Base-by-base conservation (phyloP, 257 asterid species). In the Solanum sparsipilum region DNA sequence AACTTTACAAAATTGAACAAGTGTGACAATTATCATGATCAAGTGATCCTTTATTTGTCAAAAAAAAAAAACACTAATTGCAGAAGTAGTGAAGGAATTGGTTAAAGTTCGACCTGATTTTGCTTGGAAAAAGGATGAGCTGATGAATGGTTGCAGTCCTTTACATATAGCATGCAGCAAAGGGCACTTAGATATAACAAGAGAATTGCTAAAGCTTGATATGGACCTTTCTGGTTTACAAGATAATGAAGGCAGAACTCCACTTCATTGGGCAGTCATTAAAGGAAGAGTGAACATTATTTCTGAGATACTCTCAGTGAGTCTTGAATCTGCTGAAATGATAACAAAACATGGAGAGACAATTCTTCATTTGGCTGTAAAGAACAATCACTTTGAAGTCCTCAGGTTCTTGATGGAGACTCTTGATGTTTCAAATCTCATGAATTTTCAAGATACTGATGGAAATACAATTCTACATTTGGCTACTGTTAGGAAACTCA, bases 361-460 rank as follows among this genome's bases (percentile, higher is more conserved):
- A 2, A 83, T 91, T 71, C 92, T 93, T 18, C 95, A 93, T 70
- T 87, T 93, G 70, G 95, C 94, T 6, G 94, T 93, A 7, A 93
- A 88, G 89, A 89, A 90, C 84, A 92, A 91, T 9, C 95, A 93
- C 86, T 92, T 75, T 38, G 95, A 93, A 35, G 92, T 85, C 12
- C 93, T 93, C 3, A 92, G 38, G 84, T 90, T 87, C 83, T 70
- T 93, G 18, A 76, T 87, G 15, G 95, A 93, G 65, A 74, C 58
- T 1, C 86, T 92, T 63, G 72, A 90, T 87, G 85, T 48, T 2
- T 38, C 83, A 0, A 88, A 83, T 38, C 90, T 93, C 75, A 84
- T 91, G 39, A 91, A 92, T 79, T 11, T 87, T 90, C 93, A 75
- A 39, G 93, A 93, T 35, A 84, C 52, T 48, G 91, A 93, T 75